Evolutionary conservation across 352 stramenopile species (phyloP), one percentile per base, ranked within the genome.

Genomic region (Peronosclerospora sorghi): DNA sequence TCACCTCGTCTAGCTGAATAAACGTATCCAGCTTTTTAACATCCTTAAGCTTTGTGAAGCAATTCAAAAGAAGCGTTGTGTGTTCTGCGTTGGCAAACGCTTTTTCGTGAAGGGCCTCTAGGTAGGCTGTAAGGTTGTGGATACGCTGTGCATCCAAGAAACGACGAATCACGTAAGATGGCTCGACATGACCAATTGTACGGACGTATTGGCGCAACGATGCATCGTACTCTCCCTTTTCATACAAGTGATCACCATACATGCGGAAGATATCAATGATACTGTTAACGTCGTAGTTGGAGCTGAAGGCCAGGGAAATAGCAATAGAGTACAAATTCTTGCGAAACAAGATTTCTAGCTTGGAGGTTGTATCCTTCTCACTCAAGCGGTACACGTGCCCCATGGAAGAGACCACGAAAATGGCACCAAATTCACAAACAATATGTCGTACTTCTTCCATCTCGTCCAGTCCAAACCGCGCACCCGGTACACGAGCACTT

Each of bases 191-290:
- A 0, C 96, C 94, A 59, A 98, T 98, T 4, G 94, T 98, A 27
- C 94, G 73, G 35, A 93, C 86, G 59, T 98, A 99, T 66, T 99
- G 95, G n/a, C 94, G 79, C 52, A 99, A 76, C 5, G 94, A 95
- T 14, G 85, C 90, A 40, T 94, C 84, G 44, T 90, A 98, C 48
- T 98, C 94, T 28, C 93, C 92, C 55, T 98, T 97, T 45, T 96
- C 70, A 65, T 98, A 98, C 29, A 99, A 65, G 56, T 98, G 94
- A 56, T 99, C 96, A 34, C 95, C 96, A 62, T 99, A 97, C 80
- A 92, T 95, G 41, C 83, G 80, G 49, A 89, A 95, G 21, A 99
- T 96, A 24, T 94, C 83, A 58, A 97, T 96, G 48, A 99, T 97
- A 47, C 93, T 96, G 42, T 89, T 87, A 19, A 96, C 78, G 41